Conservation (phyloP, 768 basidiomycete genomes). For the Calocybe indica region DNA sequence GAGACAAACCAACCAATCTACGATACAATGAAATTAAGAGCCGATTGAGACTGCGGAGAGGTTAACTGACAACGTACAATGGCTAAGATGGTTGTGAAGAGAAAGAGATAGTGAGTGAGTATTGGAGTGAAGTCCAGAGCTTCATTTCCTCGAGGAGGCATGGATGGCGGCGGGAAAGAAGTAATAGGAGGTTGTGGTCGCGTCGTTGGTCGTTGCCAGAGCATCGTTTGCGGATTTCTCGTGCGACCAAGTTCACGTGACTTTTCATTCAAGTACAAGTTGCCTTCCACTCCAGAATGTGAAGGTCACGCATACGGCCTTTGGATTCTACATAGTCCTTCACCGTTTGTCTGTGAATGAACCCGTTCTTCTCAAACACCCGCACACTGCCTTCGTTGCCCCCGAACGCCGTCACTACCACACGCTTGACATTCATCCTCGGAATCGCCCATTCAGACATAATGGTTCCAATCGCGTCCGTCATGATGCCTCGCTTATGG, state of each 20-base stretch:
- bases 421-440: slow-evolving; percentile 48
- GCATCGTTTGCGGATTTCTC: slow-evolving; percentile 1
- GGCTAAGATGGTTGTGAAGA: slow-evolving; percentile 80
- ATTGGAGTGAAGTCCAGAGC: slow-evolving; percentile 87
- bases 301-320: slow-evolving; percentile 29
- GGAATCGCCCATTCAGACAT: slow-evolving; percentile 58
- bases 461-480: slow-evolving; percentile 49
- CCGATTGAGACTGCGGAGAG: slow-evolving; percentile 7
- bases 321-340: slow-evolving; percentile 30
- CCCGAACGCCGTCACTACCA: slow-evolving; percentile 37
- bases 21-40: slow-evolving; percentile 33
- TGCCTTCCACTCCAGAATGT: slow-evolving; percentile 27
- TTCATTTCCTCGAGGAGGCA: slow-evolving; percentile 55
- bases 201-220: neutral
- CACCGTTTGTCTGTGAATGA: slow-evolving; percentile 31
- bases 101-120: slow-evolving; percentile 85
- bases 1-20: slow-evolving; percentile 73
- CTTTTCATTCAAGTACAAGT: slow-evolving; percentile 5
- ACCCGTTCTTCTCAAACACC: slow-evolving; percentile 67
- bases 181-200: neutral
- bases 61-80: slow-evolving; percentile 43
- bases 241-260: slow-evolving; percentile 1
- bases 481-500: slow-evolving; percentile 71
- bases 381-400: slow-evolving; percentile 57
- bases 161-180: slow-evolving; percentile 13